Evolutionary conservation across 164 flowering plant genomes (phyloP), one percentile per base, ranked within the genome.

Genomic region (Magnolia sinica): DNA sequence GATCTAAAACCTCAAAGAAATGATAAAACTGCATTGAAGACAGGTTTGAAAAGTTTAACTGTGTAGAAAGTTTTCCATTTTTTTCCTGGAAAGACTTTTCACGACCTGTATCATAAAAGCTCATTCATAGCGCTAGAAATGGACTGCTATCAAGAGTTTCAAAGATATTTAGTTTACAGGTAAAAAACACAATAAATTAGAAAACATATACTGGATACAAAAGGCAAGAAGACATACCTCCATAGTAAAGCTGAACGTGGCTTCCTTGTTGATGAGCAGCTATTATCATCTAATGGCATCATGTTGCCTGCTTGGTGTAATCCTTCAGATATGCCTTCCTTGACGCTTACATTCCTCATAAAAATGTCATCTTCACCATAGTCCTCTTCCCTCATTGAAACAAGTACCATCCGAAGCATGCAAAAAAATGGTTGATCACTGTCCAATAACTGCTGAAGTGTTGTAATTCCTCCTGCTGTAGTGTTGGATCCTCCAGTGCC

Each of bases 341-440:
- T 90, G 52, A 74, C 52, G 75, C 83, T 86, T 66, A 83, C 74
- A 82, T 79, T 90, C 76, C 91, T 88, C 86, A 86, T 81, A 13
- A 91, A 86, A 85, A 91, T 84, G 50, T 79, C 82, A 73, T 89
- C 91, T 81, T 89, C 95, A 75, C 98, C 98, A 84, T 85, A 82
- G 76, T 96, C 98, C 73, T 93, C 98, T 83, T 96, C 99, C 84
- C 99, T 88, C 92, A 96, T 89, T 59, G 98, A 94, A 82, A 87
- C 91, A 85, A 96, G 99, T 74, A 89, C 95, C 99, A 96, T 94
- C 2, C 99, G 91, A 0, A 96, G 98, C 98, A 96, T 96, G 87
- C 98, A 94, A 68, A 96, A 81, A 82, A 96, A 96, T 59, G 99
- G 99, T 72, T 96, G 99, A 70, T 96, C 99, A 84, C 99, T 94